A percentile compares a stretch with the other conserved stretches of the same genome.
Conservation (phyloP, 306 rosid species). For the Purshia tridentata region DNA sequence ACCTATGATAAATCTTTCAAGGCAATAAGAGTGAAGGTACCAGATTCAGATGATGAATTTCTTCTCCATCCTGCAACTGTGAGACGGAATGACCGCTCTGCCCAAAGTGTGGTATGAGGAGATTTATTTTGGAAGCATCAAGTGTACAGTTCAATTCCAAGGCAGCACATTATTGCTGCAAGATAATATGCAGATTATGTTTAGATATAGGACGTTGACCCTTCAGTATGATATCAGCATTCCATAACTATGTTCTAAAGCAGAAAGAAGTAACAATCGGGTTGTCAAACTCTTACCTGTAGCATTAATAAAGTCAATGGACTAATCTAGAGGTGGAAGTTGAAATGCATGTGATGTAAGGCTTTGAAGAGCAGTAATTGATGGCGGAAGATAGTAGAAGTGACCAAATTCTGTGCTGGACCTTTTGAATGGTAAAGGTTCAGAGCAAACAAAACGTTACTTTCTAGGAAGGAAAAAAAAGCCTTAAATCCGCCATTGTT, state of each 20-base stretch:
- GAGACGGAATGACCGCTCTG: constrained; percentile 95
- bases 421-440: constrained; percentile 7
- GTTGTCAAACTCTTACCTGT: constrained; percentile 18
- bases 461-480: constrained; percentile 37
- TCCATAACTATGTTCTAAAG: constrained; percentile 6
- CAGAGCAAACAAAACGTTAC: constrained; percentile 28
- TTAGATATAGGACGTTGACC: constrained; percentile 10
- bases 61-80: constrained; percentile 96
- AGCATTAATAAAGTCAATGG: constrained; percentile 12
- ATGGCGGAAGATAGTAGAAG: constrained; percentile 14
- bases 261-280: constrained; percentile 9
- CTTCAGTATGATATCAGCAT: neutral
- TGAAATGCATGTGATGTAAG: constrained; percentile 13
- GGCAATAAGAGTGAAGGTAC: constrained; percentile 92
- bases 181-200: neutral
- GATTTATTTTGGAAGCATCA: constrained; percentile 9
- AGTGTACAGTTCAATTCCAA: neutral
- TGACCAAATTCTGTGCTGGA: constrained; percentile 21
- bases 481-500: constrained; percentile 13
- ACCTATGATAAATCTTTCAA: constrained; percentile 77
- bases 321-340: constrained; percentile 20
- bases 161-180: neutral
- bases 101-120: constrained; percentile 89
- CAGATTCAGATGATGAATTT: constrained; percentile 85
- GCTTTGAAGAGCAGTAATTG: constrained; percentile 19